Percentiles rank a stretch among this genome's conserved stretches.
Conservation (phyloP, 768 basidiomycete species). For the Ramaria sp. region DNA sequence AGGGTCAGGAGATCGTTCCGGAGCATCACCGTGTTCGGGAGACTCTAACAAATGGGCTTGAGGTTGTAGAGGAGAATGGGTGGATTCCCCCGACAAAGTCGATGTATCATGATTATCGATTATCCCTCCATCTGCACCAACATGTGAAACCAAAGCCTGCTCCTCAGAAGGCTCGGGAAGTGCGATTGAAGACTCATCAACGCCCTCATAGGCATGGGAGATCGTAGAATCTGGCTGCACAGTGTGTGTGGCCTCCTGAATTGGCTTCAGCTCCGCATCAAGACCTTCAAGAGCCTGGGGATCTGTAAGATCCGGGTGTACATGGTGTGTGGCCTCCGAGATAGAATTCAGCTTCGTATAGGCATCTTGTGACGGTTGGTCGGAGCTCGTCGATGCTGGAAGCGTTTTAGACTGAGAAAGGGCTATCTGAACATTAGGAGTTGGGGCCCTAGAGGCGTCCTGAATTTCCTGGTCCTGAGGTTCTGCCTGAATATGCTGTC, state of each 20-base stretch:
- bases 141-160: neutral
- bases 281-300: neutral
- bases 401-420: neutral
- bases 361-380: neutral
- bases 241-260: neutral
- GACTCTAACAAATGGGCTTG: neutral
- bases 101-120: neutral
- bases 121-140: neutral
- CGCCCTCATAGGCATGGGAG: neutral
- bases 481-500: neutral
- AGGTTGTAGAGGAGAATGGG: neutral
- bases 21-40: neutral
- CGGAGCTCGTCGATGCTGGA: neutral
- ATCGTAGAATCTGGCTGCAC: neutral
- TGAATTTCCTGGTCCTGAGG: conserved; percentile 7
- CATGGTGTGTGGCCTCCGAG: neutral
- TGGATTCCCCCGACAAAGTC: neutral
- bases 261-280: neutral
- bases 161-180: neutral
- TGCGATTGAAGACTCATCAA: neutral
- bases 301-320: neutral
- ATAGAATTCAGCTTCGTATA: too few relatives aligned
- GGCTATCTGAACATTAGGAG: neutral
- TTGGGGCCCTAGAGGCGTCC: conserved; percentile 5
- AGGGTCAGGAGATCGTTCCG: neutral